Evolutionary conservation across 768 basidiomycete species (phyloP), one percentile per base, ranked within the genome.

Genomic region (Infundibulicybe gibba): DNA sequence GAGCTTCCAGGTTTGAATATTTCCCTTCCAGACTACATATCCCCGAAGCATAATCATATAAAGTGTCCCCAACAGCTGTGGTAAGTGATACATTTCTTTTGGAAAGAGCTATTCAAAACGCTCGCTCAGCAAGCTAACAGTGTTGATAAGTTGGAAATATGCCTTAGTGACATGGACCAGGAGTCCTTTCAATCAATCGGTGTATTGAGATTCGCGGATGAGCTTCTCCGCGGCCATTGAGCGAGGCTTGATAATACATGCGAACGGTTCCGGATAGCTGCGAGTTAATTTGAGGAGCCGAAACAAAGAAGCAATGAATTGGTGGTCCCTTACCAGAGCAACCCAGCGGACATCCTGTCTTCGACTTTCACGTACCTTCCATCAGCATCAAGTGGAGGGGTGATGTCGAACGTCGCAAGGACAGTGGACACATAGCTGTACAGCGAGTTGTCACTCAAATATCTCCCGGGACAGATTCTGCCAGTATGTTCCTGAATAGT

Each of bases 391-490:
- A 57, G 47, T 0, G 57, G 51, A 2, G 51, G 49, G 13, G 20
- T 20, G 14, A 65, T 60, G 32, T 50, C 43, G 53, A 60, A 65
- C 1, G 54, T 48, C 21, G 55, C 43, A n/a, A 65, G 39, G 14
- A 65, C 40, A 0, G 55, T 53, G 1, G 60, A 54, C 2, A 64
- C 54, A 4, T 50, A 46, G 13, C 58, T 55, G 49, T 51, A 65
- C 4, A 64, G 43, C 5, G 53, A 53, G 16, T 44, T 44, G 15
- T 61, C 54, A 2, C 54, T 56, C 47, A 63, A 52, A 21, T 55
- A 51, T 25, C 55, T 50, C 5, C 63, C 64, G 1, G 63, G 60
- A 32, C 64, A 65, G 2, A 60, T 49, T 11, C 56, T 58, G 34
- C n/a, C 3, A 4, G 10, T 6, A 38, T 19, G 3, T 6, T 38